Percentiles rank a stretch among this genome's conserved stretches.
These are phyloP conservation scores for Venturia asperata DNA, from an alignment of 2,329 filamentous ascomycete species.

Conservation along the genomic window DNA sequence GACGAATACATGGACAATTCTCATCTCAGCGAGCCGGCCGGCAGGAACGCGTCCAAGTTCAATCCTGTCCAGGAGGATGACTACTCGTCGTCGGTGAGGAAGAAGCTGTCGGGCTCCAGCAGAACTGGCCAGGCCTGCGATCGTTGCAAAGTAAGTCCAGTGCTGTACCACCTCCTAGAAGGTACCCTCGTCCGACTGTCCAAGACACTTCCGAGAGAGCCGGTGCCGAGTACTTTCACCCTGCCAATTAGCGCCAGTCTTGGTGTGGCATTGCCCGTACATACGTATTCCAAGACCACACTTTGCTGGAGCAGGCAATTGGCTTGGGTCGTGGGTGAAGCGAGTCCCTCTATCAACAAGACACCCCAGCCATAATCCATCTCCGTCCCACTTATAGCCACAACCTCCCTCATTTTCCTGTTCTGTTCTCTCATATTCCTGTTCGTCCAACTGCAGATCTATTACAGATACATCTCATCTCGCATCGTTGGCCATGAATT, in stretches of 20 bases:
- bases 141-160: constrained; percentile 64
- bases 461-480: background rate
- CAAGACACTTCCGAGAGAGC: background rate
- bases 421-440: background rate
- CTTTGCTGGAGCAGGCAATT: background rate
- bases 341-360: background rate
- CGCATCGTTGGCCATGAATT: background rate
- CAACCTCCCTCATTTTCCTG: background rate
- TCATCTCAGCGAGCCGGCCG: constrained; percentile 8
- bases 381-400: background rate
- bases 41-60: background rate
- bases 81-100: constrained; percentile 43
- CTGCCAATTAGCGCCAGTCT: background rate
- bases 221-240: constrained; percentile 16
- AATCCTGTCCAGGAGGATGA: constrained; percentile 24
- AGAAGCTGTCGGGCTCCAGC: constrained; percentile 47
- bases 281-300: background rate
- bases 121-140: constrained; percentile 81
- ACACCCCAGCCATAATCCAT: background rate
- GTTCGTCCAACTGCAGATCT: background rate
- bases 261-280: background rate
- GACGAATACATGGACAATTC: background rate
- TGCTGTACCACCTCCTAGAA: background rate
- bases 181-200: constrained; percentile 18
- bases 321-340: background rate